These are phyloP conservation scores for Aspergillus arachidicola DNA, from an alignment of 2,329 filamentous ascomycete genomes.

Conservation along the genomic window DNA sequence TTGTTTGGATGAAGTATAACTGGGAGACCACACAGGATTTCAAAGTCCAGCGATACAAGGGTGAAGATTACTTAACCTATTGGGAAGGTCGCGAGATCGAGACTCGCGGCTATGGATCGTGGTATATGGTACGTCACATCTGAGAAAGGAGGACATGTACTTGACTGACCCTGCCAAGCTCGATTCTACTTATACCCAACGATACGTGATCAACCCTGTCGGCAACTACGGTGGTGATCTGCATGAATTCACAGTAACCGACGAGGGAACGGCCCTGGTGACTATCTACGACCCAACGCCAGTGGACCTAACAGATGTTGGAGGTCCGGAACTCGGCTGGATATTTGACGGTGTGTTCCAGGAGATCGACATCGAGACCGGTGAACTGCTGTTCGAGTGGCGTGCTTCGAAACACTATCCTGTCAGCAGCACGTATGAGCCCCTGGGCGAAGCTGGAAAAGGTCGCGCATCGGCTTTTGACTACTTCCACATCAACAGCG, in stretches of 20 bases:
- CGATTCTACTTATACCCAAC: constrained; percentile 27
- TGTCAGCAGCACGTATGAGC: constrained; percentile 25
- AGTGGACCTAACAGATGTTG: constrained; percentile 30
- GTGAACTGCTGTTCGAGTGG: constrained; percentile 40
- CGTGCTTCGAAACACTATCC: constrained; percentile 37
- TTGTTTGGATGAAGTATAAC: constrained; percentile 31
- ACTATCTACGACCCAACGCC: constrained; percentile 32
- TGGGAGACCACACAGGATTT: constrained; percentile 31
- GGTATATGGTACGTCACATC: constrained; percentile 28
- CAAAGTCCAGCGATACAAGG: constrained; percentile 27
- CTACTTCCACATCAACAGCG: constrained; percentile 61
- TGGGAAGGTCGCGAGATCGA: constrained; percentile 29
- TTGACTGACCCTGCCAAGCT: constrained; percentile 19
- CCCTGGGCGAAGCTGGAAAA: constrained; percentile 11
- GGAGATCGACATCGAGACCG: constrained; percentile 40
- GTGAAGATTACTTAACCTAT: constrained; percentile 28
- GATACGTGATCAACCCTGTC: constrained; percentile 21
- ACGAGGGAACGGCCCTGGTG: constrained; percentile 33
- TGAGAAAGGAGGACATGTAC: not conserved
- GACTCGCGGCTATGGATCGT: constrained; percentile 25
- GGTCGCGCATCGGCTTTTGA: constrained; percentile 47
- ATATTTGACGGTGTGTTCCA: constrained; percentile 35
- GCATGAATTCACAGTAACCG: constrained; percentile 38
- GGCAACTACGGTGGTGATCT: constrained; percentile 31
- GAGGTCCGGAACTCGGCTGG: constrained; percentile 32